Evolutionary conservation across 2,329 filamentous ascomycete genomes (phyloP).

Genomic region (Colletotrichum tropicale): DNA sequence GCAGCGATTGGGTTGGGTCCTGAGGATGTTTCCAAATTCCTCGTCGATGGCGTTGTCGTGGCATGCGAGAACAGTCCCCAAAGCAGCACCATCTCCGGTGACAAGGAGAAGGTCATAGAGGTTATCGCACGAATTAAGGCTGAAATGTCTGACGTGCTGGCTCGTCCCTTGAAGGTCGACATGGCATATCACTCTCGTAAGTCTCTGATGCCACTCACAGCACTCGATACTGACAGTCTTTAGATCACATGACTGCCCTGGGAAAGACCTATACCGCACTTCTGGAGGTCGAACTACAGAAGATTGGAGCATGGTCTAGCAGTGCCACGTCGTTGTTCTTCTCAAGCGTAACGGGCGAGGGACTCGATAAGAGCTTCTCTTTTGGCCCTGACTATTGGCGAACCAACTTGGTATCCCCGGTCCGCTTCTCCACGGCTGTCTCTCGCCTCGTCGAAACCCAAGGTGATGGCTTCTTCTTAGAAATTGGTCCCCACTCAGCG

Average conservation of each 20-base stretch:
- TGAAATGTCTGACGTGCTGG: not conserved
- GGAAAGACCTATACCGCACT: not conserved
- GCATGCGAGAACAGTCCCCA: not conserved
- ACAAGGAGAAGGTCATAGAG: not conserved
- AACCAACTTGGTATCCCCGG: not conserved
- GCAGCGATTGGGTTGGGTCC: not conserved
- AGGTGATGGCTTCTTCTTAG: not conserved
- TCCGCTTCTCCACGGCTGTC: not conserved
- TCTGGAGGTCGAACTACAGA: not conserved
- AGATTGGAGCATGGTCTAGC: not conserved
- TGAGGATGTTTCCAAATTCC: not conserved
- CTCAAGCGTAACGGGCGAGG: slow-evolving; percentile 30
- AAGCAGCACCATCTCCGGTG: not conserved
- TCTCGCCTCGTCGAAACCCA: not conserved
- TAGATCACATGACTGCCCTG: not conserved
- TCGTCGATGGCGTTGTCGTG: not conserved
- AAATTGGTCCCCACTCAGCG: not conserved
- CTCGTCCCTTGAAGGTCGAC: not conserved
- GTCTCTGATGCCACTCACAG: not conserved
- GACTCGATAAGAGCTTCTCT: slow-evolving; percentile 8
- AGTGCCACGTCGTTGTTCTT: not conserved
- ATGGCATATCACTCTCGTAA: not conserved
- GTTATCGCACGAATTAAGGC: not conserved
- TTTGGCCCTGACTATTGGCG: not conserved
- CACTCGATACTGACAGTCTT: not conserved